Base-by-base conservation (phyloP, 768 basidiomycete species). In the Naganishia vishniacii region DNA sequence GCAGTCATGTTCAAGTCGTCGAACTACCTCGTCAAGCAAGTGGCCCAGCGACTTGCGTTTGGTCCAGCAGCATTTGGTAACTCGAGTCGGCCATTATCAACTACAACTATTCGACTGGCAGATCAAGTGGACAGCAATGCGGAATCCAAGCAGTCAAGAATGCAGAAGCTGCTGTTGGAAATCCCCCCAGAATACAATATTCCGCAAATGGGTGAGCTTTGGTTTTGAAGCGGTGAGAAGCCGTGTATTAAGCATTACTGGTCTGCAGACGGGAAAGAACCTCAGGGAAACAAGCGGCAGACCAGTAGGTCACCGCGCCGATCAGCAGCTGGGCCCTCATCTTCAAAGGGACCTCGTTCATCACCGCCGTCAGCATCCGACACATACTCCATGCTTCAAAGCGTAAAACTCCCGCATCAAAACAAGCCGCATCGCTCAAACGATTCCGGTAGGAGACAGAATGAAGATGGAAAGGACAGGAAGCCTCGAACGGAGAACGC, bases 261-360 rank as follows among this genome's bases (percentile, higher is more conserved):
- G n/a, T n/a, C n/a, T 25, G 47, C 62, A 67, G 71, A 65, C 59
- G 70, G 31, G 59, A 44, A 31, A 9, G 56, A 48, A 41, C 23
- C 37, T 4, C 26, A 26, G 12, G 41, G 5, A 16, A n/a, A 34
- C 2, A 42, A 65, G 44, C 32, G 28, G 4, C 28, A 61, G 59
- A 15, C 13, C 8, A 25, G 25, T 31, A 47, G 25, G n/a, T 13
- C 31, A 15, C 9, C 16, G 0, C 12, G 9, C 6, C 28, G 23
- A 2, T 23, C 9, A 11, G 15, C 40, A 51, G 26, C 28, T 49
- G 2, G 37, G 23, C 42, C 62, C 65, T 58, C 69, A 66, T 13
- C 40, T 34, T 23, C 46, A n/a, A 9, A 20, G 12, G 16, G 16
- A 20, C 23, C 31, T 34, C 18, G 15, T 25, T 34, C 11, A 31